Conservation (phyloP, 257 asterid species). For the Solanum chiquidenum region DNA sequence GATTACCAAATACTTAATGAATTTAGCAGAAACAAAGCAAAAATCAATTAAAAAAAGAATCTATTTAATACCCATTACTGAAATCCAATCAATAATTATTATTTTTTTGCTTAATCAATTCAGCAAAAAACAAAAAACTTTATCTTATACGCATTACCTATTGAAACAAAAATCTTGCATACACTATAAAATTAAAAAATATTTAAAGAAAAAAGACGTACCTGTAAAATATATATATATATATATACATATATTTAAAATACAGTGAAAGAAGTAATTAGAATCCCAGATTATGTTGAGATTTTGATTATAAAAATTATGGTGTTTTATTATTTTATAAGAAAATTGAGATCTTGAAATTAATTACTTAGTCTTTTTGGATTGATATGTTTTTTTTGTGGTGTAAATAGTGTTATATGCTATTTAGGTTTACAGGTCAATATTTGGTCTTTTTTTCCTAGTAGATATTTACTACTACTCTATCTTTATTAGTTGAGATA, state of each 20-base stretch:
- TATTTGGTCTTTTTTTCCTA: not conserved
- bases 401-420: not conserved
- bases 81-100: not conserved
- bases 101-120: not conserved
- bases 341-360: not conserved
- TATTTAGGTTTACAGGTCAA: not conserved
- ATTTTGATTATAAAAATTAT: not conserved
- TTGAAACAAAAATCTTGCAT: not conserved
- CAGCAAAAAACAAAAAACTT: not conserved
- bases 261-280: not conserved
- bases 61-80: not conserved
- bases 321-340: not conserved
- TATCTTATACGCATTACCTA: not conserved
- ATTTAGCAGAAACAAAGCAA: not conserved
- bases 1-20: not conserved
- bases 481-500: no score
- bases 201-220: not conserved
- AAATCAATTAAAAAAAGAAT: not conserved
- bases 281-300: not conserved
- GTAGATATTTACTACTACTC: not conserved
- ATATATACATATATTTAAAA: not conserved
- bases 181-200: not conserved
- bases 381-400: no score
- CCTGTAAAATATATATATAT: not conserved
- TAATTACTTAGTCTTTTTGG: not conserved